phyloP scores from a whole-genome alignment of 2,329 filamentous ascomycete genomes.

The Phyllosticta citriasiana region DNA sequence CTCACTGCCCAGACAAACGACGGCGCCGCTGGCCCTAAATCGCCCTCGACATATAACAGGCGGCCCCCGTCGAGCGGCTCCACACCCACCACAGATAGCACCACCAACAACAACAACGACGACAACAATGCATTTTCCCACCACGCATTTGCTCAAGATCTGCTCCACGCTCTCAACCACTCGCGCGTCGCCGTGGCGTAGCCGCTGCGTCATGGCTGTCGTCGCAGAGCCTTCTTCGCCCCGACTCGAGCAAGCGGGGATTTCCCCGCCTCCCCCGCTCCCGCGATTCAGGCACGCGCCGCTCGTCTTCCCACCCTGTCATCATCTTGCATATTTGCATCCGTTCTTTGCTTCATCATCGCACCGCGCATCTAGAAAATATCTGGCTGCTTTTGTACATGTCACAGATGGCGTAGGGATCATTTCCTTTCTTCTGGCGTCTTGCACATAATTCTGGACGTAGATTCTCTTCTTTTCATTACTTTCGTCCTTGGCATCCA shows the following conservation, averaged over 20 bases:
- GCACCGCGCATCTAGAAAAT: too few relatives aligned
- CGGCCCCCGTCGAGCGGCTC: neutral
- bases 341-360: too few relatives aligned
- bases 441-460: too few relatives aligned
- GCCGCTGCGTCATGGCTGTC: neutral
- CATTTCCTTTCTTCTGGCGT: too few relatives aligned
- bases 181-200: neutral
- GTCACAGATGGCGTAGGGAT: too few relatives aligned
- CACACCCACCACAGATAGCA: neutral
- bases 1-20: neutral
- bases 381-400: too few relatives aligned
- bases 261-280: conserved; percentile 18
- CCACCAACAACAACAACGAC: neutral
- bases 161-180: neutral
- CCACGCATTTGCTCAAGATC: neutral
- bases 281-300: conserved; percentile 21
- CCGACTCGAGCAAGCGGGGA: conserved; percentile 11
- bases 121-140: neutral
- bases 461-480: too few relatives aligned
- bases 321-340: too few relatives aligned
- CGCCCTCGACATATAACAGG: neutral
- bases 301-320: conserved; percentile 12
- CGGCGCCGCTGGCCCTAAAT: neutral
- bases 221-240: neutral
- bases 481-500: too few relatives aligned